Evolutionary conservation across 169 alveolate genomes (phyloP).

Genomic region (Neospora caninum): DNA sequence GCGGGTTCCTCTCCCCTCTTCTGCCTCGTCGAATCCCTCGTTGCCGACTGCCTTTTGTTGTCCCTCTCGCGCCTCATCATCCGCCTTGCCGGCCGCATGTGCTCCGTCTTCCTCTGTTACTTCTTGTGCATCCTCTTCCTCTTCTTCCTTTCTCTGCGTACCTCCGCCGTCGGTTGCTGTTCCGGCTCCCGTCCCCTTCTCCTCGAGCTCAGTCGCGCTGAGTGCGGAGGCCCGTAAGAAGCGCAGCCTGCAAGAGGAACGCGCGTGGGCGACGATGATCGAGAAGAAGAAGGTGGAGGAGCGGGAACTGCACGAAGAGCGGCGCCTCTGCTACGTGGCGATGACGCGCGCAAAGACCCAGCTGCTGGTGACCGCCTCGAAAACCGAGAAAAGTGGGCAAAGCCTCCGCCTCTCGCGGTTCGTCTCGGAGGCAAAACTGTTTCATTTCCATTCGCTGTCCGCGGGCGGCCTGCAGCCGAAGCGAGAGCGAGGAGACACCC

Average conservation of each 20-base stretch:
- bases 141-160: no score
- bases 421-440: conserved; percentile 48
- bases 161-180: no score
- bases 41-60: no score
- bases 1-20: background rate
- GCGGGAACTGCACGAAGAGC: conserved; percentile 55
- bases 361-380: conserved; percentile 56
- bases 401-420: conserved; percentile 53
- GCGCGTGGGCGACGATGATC: background rate
- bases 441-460: background rate
- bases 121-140: no score
- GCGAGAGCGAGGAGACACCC: background rate
- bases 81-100: no score
- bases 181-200: no score
- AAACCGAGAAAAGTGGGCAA: conserved; percentile 48
- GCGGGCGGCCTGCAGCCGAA: background rate
- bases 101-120: no score
- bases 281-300: background rate
- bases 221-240: no score
- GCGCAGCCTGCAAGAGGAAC: background rate
- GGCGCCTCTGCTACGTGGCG: conserved; percentile 65
- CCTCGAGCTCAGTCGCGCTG: no score
- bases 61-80: no score
- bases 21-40: no score
- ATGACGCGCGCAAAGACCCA: conserved; percentile 53